These are phyloP conservation scores for Scheffersomyces segobiensis DNA, from an alignment of 1,139 yeast species.

Conservation along the genomic window DNA sequence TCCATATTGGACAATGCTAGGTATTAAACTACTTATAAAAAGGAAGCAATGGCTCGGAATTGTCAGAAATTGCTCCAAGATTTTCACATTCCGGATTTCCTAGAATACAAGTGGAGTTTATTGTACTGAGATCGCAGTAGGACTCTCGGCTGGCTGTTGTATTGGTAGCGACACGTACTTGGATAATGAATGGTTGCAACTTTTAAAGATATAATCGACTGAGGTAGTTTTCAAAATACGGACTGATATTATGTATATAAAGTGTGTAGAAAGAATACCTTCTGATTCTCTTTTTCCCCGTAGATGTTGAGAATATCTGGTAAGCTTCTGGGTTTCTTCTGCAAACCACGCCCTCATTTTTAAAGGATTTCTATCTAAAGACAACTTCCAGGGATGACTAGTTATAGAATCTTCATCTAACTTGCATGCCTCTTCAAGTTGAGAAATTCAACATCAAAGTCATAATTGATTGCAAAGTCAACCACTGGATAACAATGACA, in stretches of 20 bases:
- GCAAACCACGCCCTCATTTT: no score
- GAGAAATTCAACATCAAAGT: background rate
- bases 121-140: no score
- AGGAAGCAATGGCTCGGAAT: no score
- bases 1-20: slow-evolving; percentile 2
- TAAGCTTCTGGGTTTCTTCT: no score
- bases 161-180: background rate
- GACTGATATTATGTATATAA: no score
- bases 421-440: background rate
- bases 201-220: no score
- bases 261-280: no score
- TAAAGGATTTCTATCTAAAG: no score
- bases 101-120: background rate
- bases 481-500: background rate
- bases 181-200: background rate
- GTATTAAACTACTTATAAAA: background rate
- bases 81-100: background rate
- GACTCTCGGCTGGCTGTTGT: background rate
- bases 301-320: no score
- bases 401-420: background rate
- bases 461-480: background rate
- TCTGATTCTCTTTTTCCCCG: no score
- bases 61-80: background rate
- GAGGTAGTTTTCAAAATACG: no score
- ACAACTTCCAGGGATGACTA: no score